Percentiles rank a stretch among this genome's conserved stretches.
phyloP scores from a whole-genome alignment of 495 filamentous ascomycete species.

The Podospora bellae-mahoneyi region DNA sequence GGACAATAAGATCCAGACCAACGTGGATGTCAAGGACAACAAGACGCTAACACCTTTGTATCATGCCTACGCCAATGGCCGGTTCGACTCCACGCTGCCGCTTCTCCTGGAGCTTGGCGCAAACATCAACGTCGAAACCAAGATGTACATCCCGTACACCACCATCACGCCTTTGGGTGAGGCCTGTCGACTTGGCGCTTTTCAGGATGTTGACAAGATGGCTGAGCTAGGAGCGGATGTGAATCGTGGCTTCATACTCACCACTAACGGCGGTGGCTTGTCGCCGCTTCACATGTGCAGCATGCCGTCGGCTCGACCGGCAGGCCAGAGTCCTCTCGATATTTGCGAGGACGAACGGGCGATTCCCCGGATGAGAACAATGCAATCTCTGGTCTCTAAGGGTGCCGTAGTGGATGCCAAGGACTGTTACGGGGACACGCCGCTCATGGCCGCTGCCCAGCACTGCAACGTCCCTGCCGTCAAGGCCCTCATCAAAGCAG shows the following conservation, averaged over 20 bases:
- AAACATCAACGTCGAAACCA: constrained; percentile 31
- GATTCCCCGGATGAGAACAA: constrained; percentile 21
- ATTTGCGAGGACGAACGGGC: constrained; percentile 14
- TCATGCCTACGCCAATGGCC: constrained; percentile 35
- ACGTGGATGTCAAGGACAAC: constrained; percentile 31
- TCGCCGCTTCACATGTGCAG: constrained; percentile 34
- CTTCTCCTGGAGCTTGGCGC: constrained; percentile 34
- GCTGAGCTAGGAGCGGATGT: constrained; percentile 35
- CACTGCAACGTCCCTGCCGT: constrained; percentile 23
- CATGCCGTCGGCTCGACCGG: constrained; percentile 27
- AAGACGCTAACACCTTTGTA: constrained; percentile 34
- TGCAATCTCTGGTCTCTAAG: constrained; percentile 28
- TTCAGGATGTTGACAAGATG: constrained; percentile 31
- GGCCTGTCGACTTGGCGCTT: constrained; percentile 35
- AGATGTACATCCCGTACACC: constrained; percentile 34
- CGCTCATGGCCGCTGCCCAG: constrained; percentile 31
- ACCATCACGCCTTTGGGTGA: constrained; percentile 38
- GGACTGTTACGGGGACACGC: constrained; percentile 33
- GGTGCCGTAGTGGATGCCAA: constrained; percentile 31
- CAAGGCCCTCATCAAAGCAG: constrained; percentile 22
- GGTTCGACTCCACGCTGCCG: constrained; percentile 32
- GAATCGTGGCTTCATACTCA: constrained; percentile 26
- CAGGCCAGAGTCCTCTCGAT: constrained; percentile 1
- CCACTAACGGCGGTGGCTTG: constrained; percentile 17
- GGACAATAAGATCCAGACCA: constrained; percentile 26